Base-by-base conservation (phyloP, 768 basidiomycete species). In the Pisolithus microcarpus region DNA sequence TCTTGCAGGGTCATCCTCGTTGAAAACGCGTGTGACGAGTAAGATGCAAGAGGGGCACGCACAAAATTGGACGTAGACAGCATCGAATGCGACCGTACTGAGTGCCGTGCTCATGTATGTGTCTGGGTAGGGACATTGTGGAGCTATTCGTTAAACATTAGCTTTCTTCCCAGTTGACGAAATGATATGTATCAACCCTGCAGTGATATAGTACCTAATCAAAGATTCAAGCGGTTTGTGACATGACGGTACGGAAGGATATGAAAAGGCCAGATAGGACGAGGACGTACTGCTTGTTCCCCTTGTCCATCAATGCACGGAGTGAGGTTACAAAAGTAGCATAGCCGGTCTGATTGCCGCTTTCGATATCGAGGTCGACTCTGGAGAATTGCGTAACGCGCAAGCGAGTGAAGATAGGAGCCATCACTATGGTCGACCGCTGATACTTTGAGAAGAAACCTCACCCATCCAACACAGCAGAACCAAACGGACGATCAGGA, bases 391-490 rank as follows among this genome's bases (percentile, higher is more conserved):
- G 43, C 10, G 30, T 1, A 30, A 9, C 30, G 30, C 2, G 9
- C 10, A 30, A 30, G 9, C 44, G 6, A 28, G 0, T 11, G 43
- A 7, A 21, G 28, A 30, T n/a, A 39, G 18, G 13, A 46, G 49
- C 4, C 2, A 18, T 3, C 30, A 15, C 15, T 1, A 43, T 7
- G 13, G 13, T 4, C 24, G 18, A 31, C 28, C 18, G 15, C 15
- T 26, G 15, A 24, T 11, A 16, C 0, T 2, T 19, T 13, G 23
- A 43, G 15, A 10, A 21, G n/a, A 46, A 31, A 56, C 46, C 62
- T 15, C 39, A 85, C 85, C 87, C 87, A 57, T 88, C 86, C 23
- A 89, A 71, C 46, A 87, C 74, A 3, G 85, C 87, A 52, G 56
- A 65, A 23, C 87, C 87, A 57, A 89, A 89, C 0, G 86, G 87